These are phyloP conservation scores for Dalbergia oliveri DNA, from an alignment of 306 rosid species.

Conservation along the genomic window DNA sequence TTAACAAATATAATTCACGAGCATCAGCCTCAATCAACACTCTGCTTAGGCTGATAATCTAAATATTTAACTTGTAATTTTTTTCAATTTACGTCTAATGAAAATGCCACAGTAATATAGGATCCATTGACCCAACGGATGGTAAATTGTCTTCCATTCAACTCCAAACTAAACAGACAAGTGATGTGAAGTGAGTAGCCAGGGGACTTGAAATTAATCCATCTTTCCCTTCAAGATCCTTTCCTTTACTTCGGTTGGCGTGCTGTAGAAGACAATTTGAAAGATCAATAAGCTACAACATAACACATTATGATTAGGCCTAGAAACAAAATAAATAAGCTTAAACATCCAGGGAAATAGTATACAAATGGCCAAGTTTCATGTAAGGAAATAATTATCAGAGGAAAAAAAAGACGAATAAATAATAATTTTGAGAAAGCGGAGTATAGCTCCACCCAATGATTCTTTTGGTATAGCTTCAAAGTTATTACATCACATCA, in stretches of 20 bases:
- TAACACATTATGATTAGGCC: constrained; percentile 6
- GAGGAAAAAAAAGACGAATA: not conserved
- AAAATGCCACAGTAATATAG: constrained; percentile 36
- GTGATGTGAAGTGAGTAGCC: constrained; percentile 27
- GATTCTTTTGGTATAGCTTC: too few relatives aligned
- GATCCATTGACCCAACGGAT: constrained; percentile 13
- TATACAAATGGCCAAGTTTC: not conserved
- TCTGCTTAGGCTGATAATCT: constrained; percentile 34
- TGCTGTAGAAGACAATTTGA: constrained; percentile 61
- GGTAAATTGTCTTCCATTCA: constrained; percentile 37
- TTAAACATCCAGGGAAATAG: not conserved
- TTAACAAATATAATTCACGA: constrained; percentile 34
- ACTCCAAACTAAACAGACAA: constrained; percentile 23
- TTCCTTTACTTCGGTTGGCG: constrained; percentile 91
- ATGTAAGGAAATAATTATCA: not conserved
- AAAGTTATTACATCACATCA: too few relatives aligned
- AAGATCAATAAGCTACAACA: constrained; percentile 19
- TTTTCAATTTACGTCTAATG: constrained; percentile 26
- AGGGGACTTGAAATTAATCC: constrained; percentile 63
- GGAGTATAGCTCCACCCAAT: not conserved
- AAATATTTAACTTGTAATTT: constrained; percentile 31
- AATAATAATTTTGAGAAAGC: not conserved
- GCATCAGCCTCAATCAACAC: constrained; percentile 7
- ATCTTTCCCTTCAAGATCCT: constrained; percentile 95
- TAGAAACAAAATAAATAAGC: not conserved